phyloP scores from a whole-genome alignment of 768 basidiomycete genomes.

The Lactarius hatsudake region DNA sequence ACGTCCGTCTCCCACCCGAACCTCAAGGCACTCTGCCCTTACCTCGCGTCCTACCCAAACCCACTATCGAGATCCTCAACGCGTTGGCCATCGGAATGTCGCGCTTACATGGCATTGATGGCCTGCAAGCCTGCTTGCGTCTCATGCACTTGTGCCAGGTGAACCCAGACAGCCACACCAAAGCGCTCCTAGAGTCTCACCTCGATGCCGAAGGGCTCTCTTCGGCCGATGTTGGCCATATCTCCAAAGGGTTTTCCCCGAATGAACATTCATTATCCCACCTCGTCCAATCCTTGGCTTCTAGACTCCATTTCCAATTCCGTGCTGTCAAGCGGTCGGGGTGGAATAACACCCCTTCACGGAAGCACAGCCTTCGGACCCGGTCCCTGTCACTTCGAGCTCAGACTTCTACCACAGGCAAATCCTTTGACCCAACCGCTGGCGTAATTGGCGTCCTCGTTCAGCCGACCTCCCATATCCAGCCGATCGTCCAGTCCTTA shows the following conservation, averaged over 20 bases:
- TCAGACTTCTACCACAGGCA: not conserved
- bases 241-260: constrained; percentile 43
- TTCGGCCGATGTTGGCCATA: constrained; percentile 46
- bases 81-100: constrained; percentile 53
- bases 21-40: constrained; percentile 11
- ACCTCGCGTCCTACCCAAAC: constrained; percentile 23
- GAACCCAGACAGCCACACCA: constrained; percentile 51
- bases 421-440: constrained; percentile 48
- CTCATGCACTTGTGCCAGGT: constrained; percentile 56
- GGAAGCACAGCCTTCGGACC: constrained; percentile 19
- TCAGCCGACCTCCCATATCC: constrained; percentile 35
- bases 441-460: constrained; percentile 41
- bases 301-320: constrained; percentile 48
- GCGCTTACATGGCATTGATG: constrained; percentile 46
- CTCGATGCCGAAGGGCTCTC: constrained; percentile 43
- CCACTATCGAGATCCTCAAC: constrained; percentile 53
- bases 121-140: constrained; percentile 45
- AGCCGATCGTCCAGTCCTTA: constrained; percentile 48
- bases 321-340: constrained; percentile 19
- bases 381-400: not conserved
- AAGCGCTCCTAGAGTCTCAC: constrained; percentile 54
- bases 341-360: constrained; percentile 38
- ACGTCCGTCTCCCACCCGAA: constrained; percentile 1
- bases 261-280: constrained; percentile 53
- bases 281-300: constrained; percentile 53